Evolutionary conservation across 345 rosid species (phyloP).

Genomic region (Carallia pectinifolia): DNA sequence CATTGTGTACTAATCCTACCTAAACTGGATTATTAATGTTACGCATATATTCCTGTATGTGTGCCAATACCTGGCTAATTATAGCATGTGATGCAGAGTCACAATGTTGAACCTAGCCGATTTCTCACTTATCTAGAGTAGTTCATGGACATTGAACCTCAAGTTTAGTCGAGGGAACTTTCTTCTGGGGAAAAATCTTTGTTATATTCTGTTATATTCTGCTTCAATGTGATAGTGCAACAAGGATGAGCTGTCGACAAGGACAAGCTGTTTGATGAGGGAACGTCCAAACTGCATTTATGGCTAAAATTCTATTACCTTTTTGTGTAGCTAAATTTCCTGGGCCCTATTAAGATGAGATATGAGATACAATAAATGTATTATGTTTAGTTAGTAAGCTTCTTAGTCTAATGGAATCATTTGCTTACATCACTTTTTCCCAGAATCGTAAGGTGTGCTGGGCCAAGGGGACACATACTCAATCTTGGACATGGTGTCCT

Average conservation of each 20-base stretch:
- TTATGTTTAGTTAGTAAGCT: too few species aligned
- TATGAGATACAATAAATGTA: too few species aligned
- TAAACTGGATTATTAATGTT: too few species aligned
- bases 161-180: background rate
- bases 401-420: background rate
- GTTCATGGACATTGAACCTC: background rate
- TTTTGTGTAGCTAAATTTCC: too few species aligned
- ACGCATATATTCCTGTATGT: background rate
- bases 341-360: too few species aligned
- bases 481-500: conserved; percentile 91
- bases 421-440: conserved; percentile 16
- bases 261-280: background rate
- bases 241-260: background rate
- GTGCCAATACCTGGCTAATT: background rate
- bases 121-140: too few species aligned
- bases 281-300: background rate
- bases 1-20: background rate
- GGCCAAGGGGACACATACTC: conserved; percentile 81
- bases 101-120: too few species aligned
- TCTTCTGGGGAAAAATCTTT: background rate
- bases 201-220: background rate
- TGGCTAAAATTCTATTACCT: too few species aligned
- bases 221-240: too few species aligned
- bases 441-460: conserved; percentile 87
- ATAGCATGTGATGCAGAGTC: too few species aligned